phyloP scores from a whole-genome alignment of 139 green algal genomes.

The Tetradesmus lagerheimii region DNA sequence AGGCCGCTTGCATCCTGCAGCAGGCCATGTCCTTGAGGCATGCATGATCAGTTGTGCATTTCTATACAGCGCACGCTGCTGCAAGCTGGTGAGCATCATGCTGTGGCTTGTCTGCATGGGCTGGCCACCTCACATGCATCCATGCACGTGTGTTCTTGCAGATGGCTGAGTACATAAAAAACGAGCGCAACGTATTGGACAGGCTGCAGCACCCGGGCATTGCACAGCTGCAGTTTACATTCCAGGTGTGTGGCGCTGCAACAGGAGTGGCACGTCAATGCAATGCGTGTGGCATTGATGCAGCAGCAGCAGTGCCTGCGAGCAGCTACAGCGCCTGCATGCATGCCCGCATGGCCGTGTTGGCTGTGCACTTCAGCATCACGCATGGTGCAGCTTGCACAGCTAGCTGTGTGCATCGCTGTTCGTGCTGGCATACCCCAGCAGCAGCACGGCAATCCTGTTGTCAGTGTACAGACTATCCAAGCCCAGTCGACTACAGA shows the following conservation, averaged over 20 bases:
- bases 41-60: background rate
- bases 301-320: background rate
- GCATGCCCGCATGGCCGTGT: background rate
- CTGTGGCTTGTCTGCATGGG: background rate
- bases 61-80: too few relatives aligned
- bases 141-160: slow-evolving; percentile 34
- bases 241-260: slow-evolving; percentile 57
- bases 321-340: background rate
- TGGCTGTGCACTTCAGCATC: too few relatives aligned
- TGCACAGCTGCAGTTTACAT: slow-evolving; percentile 78
- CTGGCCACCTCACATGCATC: background rate
- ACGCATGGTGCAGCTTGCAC: too few relatives aligned
- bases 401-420: background rate
- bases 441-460: too few relatives aligned
- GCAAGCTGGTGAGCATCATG: too few relatives aligned
- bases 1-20: background rate
- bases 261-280: background rate
- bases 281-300: background rate
- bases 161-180: slow-evolving; percentile 61
- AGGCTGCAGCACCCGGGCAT: slow-evolving; percentile 69
- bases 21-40: background rate
- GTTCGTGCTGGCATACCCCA: too few relatives aligned
- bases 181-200: slow-evolving; percentile 74
- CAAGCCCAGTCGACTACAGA: too few relatives aligned
- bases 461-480: too few relatives aligned